Base-by-base conservation (phyloP, 169 alveolate genomes). In the Eimeria necatrix region DNA sequence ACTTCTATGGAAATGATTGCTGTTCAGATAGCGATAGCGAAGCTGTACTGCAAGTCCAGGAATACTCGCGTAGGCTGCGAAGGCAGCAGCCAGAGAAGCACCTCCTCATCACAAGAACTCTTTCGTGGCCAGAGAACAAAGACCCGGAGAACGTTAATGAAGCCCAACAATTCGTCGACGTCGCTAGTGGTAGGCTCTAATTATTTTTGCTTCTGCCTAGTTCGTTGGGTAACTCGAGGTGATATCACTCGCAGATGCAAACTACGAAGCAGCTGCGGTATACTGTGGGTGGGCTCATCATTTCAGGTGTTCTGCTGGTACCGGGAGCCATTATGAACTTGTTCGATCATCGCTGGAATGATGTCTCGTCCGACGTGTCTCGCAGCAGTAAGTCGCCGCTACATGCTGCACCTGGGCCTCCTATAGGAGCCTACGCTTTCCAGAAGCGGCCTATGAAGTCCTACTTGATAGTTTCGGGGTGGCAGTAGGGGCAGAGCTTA, bases 241-340 rank as follows among this genome's bases (percentile, higher is more conserved):
- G 12, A 56, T 32, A 32, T 32, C 41, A 32, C 41, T 32, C 41
- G 41, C 41, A 32, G 41, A 32, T 32, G 2, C 41, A 32, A 32
- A 32, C 41, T 32, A 32, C 2, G 41, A 2, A 32, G 41, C 41
- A 32, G 2, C 41, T 32, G 2, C 2, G 41, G 41, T 32, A 32
- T 24, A 80, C 93, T 26, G 32, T 5, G 49, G 26, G 93, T 85
- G 81, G 32, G 93, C 20, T 48, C n/a, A 4, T 22, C 46, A 20
- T 61, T 85, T 41, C 93, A 85, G 93, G 93, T 46, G 59, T 41
- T 18, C 81, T 85, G 16, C n/a, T 85, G 81, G 93, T 85, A 41
- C 93, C 93, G 32, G 93, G 93, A 61, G 81, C n/a, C 7, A 61
- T 85, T 46, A 52, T 51, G 3, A 85, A 85, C 18, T 52, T 85